Conservation (phyloP, 148 eudicot genomes). For the Dianthus caryophyllus region DNA sequence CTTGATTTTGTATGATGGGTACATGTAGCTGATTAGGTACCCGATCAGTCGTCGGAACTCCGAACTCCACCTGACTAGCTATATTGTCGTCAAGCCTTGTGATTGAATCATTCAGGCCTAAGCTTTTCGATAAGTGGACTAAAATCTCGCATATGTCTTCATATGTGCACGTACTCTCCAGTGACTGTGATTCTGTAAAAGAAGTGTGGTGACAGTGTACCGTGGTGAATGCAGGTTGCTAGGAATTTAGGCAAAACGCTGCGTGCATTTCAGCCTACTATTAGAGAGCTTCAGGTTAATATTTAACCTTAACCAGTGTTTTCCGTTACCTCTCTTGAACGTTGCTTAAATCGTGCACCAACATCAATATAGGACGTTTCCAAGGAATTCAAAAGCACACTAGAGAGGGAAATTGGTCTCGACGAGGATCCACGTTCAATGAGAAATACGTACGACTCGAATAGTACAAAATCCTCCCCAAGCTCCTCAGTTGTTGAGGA, state of each 20-base stretch:
- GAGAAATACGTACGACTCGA: constrained; percentile 35
- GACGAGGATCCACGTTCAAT: constrained; percentile 55
- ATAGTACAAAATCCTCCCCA: constrained; percentile 27
- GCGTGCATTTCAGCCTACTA: constrained; percentile 91
- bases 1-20: not conserved
- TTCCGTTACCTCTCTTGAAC: constrained; percentile 1
- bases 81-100: not conserved
- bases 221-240: constrained; percentile 62
- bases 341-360: not conserved
- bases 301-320: not conserved
- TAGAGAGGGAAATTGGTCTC: constrained; percentile 91
- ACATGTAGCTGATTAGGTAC: not conserved
- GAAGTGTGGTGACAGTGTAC: constrained; percentile 6
- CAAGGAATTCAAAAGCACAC: constrained; percentile 86
- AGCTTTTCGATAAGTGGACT: not conserved
- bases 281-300: constrained; percentile 84
- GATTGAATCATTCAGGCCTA: not conserved
- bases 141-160: not conserved
- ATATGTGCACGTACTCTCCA: not conserved
- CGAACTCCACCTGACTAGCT: not conserved
- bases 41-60: not conserved
- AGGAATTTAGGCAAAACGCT: constrained; percentile 78
- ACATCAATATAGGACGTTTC: constrained; percentile 65
- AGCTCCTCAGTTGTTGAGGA: constrained; percentile 33
- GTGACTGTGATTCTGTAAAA: constrained; percentile 3